A percentile compares a stretch with the other conserved stretches of the same genome.
These are phyloP conservation scores for Kuraishia borneana DNA, from an alignment of 805 yeast species.

Conservation along the genomic window DNA sequence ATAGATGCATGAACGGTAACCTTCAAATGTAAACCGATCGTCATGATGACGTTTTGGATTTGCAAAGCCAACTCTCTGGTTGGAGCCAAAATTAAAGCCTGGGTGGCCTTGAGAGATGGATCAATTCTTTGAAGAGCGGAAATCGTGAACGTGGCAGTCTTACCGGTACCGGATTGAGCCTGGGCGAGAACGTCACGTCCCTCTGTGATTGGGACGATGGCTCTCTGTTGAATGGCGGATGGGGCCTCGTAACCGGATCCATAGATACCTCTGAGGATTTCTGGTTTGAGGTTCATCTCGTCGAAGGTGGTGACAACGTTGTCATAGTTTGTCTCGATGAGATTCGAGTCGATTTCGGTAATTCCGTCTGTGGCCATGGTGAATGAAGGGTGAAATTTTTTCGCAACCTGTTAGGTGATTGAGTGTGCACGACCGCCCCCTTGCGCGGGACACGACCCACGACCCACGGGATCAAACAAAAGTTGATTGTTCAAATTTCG, in stretches of 20 bases:
- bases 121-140: constrained; percentile 86
- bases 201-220: constrained; percentile 86
- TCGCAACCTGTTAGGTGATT: not conserved
- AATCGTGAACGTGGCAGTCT: constrained; percentile 95
- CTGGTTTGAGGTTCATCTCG: constrained; percentile 65
- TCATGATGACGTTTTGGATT: constrained; percentile 77
- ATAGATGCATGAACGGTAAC: constrained; percentile 83
- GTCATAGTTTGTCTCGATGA: constrained; percentile 93
- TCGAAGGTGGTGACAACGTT: constrained; percentile 72
- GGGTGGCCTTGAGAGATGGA: constrained; percentile 59
- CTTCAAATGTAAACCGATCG: constrained; percentile 82
- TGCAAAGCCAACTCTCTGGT: constrained; percentile 95
- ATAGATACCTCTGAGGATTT: constrained; percentile 65
- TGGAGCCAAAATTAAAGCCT: constrained; percentile 87
- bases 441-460: too few species aligned
- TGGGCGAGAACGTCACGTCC: constrained; percentile 97
- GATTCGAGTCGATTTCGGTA: constrained; percentile 69
- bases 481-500: too few species aligned
- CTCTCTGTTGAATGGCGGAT: constrained; percentile 96
- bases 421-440: too few species aligned
- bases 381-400: constrained; percentile 1
- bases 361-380: constrained; percentile 55
- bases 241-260: constrained; percentile 94
- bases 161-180: constrained; percentile 99
- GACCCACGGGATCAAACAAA: too few species aligned